These are phyloP conservation scores for Mycena galopus DNA, from an alignment of 768 basidiomycete genomes.

Conservation along the genomic window DNA sequence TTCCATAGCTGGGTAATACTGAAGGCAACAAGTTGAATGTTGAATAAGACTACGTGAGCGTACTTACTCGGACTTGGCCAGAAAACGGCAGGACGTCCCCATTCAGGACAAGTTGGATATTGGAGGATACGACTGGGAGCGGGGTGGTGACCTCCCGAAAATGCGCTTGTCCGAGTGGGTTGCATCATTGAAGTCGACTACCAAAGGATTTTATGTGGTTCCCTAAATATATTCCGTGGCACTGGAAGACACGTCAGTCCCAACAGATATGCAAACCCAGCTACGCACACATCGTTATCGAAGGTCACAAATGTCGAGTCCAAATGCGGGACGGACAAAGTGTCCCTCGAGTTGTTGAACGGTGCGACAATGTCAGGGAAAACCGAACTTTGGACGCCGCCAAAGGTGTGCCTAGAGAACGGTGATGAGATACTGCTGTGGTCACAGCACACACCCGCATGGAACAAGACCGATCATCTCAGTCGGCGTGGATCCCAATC, in stretches of 20 bases:
- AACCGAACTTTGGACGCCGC: not conserved
- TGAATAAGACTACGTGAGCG: too few species aligned
- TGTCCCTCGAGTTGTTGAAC: not conserved
- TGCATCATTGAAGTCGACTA: not conserved
- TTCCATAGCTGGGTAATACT: too few species aligned
- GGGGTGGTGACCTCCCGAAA: not conserved
- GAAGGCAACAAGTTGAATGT: too few species aligned
- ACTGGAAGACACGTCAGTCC: not conserved
- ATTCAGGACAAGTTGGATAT: too few species aligned
- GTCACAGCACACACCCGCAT: not conserved
- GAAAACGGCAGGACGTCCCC: too few species aligned
- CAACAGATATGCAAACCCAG: not conserved
- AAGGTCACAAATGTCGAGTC: not conserved
- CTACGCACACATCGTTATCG: not conserved
- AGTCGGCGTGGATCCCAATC: not conserved
- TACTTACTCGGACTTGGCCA: too few species aligned
- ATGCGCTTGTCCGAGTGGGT: not conserved
- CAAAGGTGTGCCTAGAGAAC: not conserved
- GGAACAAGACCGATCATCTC: not conserved
- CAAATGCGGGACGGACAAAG: not conserved
- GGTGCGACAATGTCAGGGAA: not conserved
- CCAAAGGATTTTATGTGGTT: not conserved
- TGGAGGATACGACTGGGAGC: too few species aligned
- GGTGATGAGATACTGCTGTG: not conserved
- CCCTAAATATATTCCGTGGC: not conserved